Percentiles rank a stretch among this genome's conserved stretches.
These are phyloP conservation scores for Trichoderma simmonsii DNA, from an alignment of 2,329 filamentous ascomycete species.

Conservation along the genomic window DNA sequence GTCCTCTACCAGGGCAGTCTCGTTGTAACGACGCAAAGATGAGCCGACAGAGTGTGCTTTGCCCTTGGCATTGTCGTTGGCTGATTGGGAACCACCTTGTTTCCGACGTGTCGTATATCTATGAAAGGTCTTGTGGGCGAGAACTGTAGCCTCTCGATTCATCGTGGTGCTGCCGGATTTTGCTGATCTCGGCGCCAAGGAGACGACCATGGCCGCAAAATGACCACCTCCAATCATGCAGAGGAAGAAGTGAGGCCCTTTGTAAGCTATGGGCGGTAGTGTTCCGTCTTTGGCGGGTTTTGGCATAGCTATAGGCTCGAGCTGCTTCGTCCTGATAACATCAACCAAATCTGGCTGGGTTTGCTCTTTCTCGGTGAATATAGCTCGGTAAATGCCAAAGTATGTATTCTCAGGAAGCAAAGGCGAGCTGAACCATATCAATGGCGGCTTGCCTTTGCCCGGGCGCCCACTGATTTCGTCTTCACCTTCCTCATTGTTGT, in stretches of 20 bases:
- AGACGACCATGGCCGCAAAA: constrained; percentile 95
- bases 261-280: constrained; percentile 54
- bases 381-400: constrained; percentile 79
- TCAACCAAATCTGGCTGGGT: constrained; percentile 60
- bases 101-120: constrained; percentile 94
- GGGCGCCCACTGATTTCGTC: constrained; percentile 44
- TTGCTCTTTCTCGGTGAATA: constrained; percentile 72
- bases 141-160: constrained; percentile 79
- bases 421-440: constrained; percentile 83
- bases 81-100: constrained; percentile 91
- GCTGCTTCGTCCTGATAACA: constrained; percentile 71
- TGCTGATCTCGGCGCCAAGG: constrained; percentile 73
- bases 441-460: constrained; percentile 64
- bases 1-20: constrained; percentile 84
- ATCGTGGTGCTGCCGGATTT: constrained; percentile 63
- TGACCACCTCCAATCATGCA: constrained; percentile 99
- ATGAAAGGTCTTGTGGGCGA: constrained; percentile 97
- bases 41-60: constrained; percentile 92
- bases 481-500: constrained; percentile 50
- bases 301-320: constrained; percentile 57
- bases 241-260: constrained; percentile 84
- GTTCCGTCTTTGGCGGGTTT: constrained; percentile 58
- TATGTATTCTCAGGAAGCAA: constrained; percentile 73
- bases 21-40: constrained; percentile 86
- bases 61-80: constrained; percentile 91